Conservation (phyloP, 441 rosid species). For the Croton laevigatus region DNA sequence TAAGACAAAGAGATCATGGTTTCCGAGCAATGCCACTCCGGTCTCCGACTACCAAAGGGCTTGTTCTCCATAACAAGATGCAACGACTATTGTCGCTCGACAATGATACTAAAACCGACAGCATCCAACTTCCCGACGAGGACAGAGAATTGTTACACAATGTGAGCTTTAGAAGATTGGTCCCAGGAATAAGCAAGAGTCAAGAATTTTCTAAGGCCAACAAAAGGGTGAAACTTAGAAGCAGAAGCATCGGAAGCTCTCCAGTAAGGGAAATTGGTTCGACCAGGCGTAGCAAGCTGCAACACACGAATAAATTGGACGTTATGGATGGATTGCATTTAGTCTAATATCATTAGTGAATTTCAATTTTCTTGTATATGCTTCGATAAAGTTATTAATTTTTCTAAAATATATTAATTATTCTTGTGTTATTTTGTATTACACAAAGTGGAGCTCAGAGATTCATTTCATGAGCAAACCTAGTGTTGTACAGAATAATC, state of each 20-base stretch:
- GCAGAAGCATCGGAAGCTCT: constrained; percentile 70
- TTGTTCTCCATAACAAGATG: constrained; percentile 26
- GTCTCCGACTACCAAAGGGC: constrained; percentile 32
- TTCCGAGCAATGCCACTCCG: constrained; percentile 27
- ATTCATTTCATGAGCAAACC: not conserved
- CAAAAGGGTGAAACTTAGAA: constrained; percentile 37
- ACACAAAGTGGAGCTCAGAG: not conserved
- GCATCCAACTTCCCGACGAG: constrained; percentile 50
- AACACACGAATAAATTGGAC: constrained; percentile 40
- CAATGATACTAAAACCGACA: constrained; percentile 20
- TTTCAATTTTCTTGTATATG: constrained; percentile 22
- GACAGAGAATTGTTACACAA: constrained; percentile 51
- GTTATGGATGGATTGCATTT: constrained; percentile 56
- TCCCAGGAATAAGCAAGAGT: constrained; percentile 64
- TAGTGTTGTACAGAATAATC: not conserved
- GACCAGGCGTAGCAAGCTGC: constrained; percentile 11
- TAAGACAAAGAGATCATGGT: constrained; percentile 42
- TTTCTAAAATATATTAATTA: constrained; percentile 14
- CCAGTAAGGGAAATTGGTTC: constrained; percentile 35
- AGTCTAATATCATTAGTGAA: constrained; percentile 3
- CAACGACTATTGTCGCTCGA: constrained; percentile 30
- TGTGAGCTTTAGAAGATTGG: constrained; percentile 37
- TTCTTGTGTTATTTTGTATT: not conserved
- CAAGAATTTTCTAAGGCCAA: constrained; percentile 46
- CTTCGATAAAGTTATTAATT: constrained; percentile 9